Percentiles rank a stretch among this genome's conserved stretches.
phyloP scores from a whole-genome alignment of 768 basidiomycete genomes.

The Leucogyrophana mollusca region DNA sequence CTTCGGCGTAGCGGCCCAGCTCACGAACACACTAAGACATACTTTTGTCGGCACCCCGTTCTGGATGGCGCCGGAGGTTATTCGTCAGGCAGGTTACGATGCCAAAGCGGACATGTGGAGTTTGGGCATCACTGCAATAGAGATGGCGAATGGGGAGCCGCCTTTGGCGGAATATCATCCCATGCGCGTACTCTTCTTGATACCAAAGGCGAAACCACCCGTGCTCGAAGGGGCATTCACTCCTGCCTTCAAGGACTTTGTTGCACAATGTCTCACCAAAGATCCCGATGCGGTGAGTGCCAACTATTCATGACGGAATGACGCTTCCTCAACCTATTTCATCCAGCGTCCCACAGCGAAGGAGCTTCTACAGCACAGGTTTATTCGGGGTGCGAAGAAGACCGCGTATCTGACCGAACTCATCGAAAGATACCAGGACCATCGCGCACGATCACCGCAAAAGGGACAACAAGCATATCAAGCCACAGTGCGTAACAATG shows the following conservation, averaged over 20 bases:
- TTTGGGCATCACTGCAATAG: slow-evolving; percentile 95
- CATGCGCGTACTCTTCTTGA: slow-evolving; percentile 97
- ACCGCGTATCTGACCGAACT: slow-evolving; percentile 84
- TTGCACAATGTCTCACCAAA: slow-evolving; percentile 87
- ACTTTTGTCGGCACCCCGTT: slow-evolving; percentile 98
- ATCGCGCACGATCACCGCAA: slow-evolving; percentile 58
- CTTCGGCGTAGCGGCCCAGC: slow-evolving; percentile 97
- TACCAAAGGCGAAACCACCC: slow-evolving; percentile 95
- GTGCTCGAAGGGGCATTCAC: slow-evolving; percentile 86
- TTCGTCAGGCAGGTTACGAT: slow-evolving; percentile 95
- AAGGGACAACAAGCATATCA: slow-evolving; percentile 54
- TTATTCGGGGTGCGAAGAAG: slow-evolving; percentile 82
- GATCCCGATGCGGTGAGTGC: slow-evolving; percentile 71
- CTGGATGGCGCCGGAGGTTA: slow-evolving; percentile 99
- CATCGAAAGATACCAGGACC: slow-evolving; percentile 84
- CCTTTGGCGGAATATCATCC: slow-evolving; percentile 97
- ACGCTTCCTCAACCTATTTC: slow-evolving; percentile 13
- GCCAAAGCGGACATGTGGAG: slow-evolving; percentile 98
- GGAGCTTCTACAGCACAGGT: slow-evolving; percentile 91
- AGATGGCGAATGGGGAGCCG: slow-evolving; percentile 97
- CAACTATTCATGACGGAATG: neutral
- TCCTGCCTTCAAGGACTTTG: slow-evolving; percentile 89
- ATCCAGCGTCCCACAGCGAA: slow-evolving; percentile 83
- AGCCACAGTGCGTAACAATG: slow-evolving; percentile 54
- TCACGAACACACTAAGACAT: slow-evolving; percentile 90